Base-by-base conservation (phyloP, 2,329 filamentous ascomycete genomes). In the Cercospora sojina region DNA sequence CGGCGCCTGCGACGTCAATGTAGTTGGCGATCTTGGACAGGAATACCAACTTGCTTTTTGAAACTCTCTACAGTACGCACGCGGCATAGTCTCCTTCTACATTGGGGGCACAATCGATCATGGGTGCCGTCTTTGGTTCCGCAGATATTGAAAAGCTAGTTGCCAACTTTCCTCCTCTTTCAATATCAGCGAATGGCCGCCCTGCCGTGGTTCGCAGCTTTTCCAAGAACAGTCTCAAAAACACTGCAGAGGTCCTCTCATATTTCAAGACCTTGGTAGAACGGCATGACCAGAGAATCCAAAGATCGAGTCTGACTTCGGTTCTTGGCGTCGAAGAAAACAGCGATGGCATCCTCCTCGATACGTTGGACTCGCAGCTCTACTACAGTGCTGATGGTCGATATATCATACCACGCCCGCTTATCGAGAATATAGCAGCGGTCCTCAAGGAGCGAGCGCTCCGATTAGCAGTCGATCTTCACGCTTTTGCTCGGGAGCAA, bases 131-230 rank as follows among this genome's bases (percentile, higher is more conserved):
- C 20, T 75, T 75, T 57, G 71, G 71, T 13, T 64, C 73, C 5
- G 62, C 68, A 25, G 74, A 75, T 35, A 72, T 75, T 10, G 73
- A 71, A 25, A 66, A 69, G 20, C 68, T 75, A 41, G 67, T 74
- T 62, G 43, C 69, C 70, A 58, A 58, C 71, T 74, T 69, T 61
- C 67, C 64, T 38, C 73, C 73, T 29, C 67, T 69, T 16, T 62
- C 63, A 20, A 69, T 67, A 66, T 43, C 69, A 62, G n/a, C 67
- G 51, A 29, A 63, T 41, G 65, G 60, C 7, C 65, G 68, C 18
- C 69, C 73, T 7, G 59, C 66, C 18, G 65, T 75, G 3, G 68
- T 75, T 13, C 64, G 69, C 20, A 73, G 69, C 55, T 63, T 58
- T 16, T 70, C 70, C 18, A 71, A 69, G 16, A 66, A 72, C 62